These are phyloP conservation scores for Fusarium sp. DNA, from an alignment of 2,329 filamentous ascomycete genomes.

Conservation along the genomic window DNA sequence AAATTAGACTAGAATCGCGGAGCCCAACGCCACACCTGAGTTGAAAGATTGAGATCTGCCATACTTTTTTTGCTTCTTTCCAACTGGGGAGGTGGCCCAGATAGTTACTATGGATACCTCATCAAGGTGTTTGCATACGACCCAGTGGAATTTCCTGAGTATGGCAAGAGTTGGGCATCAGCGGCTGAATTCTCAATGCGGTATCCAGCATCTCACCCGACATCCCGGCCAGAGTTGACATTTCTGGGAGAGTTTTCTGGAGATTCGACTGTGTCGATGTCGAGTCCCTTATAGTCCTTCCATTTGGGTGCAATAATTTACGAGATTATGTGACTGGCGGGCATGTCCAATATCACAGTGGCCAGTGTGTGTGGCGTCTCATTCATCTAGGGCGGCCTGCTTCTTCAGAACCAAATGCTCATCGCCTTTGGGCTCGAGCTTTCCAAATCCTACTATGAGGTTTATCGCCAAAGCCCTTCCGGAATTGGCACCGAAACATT, in stretches of 20 bases:
- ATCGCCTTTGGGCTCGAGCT: conserved; percentile 33
- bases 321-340: background rate
- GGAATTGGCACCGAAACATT: no score
- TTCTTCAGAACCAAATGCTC: conserved; percentile 27
- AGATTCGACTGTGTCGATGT: conserved; percentile 23
- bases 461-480: no score
- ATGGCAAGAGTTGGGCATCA: conserved; percentile 29
- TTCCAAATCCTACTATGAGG: conserved; percentile 7
- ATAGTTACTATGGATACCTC: conserved; percentile 37
- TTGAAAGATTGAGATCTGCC: no score
- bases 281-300: conserved; percentile 7
- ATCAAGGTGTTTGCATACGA: conserved; percentile 28
- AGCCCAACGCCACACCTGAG: no score
- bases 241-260: conserved; percentile 30
- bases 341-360: conserved; percentile 3
- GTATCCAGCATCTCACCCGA: conserved; percentile 26
- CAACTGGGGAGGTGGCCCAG: conserved; percentile 22
- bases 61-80: no score
- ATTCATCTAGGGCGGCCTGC: conserved; percentile 25
- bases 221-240: conserved; percentile 17
- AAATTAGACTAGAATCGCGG: no score
- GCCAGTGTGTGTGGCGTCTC: conserved; percentile 35
- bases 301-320: background rate
- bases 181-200: conserved; percentile 31
- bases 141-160: background rate